Evolutionary conservation across 805 yeast genomes (phyloP), one percentile per base, ranked within the genome.

Genomic region (Kregervanrija pseudodelftensis): DNA sequence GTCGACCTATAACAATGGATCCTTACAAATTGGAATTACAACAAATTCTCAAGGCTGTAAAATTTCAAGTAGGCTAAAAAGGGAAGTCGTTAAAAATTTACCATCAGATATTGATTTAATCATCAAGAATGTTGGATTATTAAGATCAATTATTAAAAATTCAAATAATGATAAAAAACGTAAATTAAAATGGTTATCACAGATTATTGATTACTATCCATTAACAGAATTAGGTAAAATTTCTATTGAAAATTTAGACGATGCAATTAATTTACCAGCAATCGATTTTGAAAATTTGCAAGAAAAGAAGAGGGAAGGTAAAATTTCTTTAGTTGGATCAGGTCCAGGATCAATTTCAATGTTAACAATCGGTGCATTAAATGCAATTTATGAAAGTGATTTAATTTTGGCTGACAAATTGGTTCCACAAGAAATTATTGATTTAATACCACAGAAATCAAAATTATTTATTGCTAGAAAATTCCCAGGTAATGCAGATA

Each of bases 401-500:
- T 65, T 86, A 45, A 74, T 91, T 3, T 67, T 91, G 36, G 95
- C 97, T 1, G 98, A 91, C 61, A 91, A 91, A 58, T 72, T 91
- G 22, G 97, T 91, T 0, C 98, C 98, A 3, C 85, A 84, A 54
- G 83, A 82, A 54, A 95, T 91, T 1, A 67, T 91, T 33, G 86
- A 82, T 38, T 65, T 90, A 14, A 82, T 91, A n/a, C 97, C 97
- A 0, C 61, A 74, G 30, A 70, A 72, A 30, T 85, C 95, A 1
- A 82, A 80, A 38, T 69, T 83, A 4, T 88, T 85, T 59, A 89
- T 91, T 47, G 98, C 98, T 2, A 74, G 88, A 36, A 91, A 91
- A 63, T 91, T 89, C 66, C 98, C 98, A 2, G 98, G 98, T 1
- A 91, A 91, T 60, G 97, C 98, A 1, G 96, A 89, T 57, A 75